Conservation (phyloP, 352 stramenopile genomes). For the Globisporangium barbulae region DNA sequence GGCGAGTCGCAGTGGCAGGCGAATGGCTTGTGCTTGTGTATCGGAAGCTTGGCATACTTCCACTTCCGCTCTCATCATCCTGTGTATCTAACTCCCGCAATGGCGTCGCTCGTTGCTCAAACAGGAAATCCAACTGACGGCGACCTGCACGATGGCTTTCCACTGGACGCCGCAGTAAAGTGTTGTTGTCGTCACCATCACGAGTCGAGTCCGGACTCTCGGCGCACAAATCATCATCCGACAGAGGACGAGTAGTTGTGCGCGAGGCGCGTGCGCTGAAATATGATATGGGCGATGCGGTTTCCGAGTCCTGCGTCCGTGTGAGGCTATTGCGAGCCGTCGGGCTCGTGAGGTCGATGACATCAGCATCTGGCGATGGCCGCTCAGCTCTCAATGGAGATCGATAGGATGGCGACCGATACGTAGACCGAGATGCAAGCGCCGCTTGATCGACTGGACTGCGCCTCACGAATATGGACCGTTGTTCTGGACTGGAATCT, state of each 20-base stretch:
- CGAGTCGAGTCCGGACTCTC: conserved; percentile 47
- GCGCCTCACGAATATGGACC: neutral
- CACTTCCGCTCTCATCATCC: neutral
- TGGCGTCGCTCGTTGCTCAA: conserved; percentile 12
- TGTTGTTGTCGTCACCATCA: conserved; percentile 1
- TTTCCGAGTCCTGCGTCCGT: conserved; percentile 8
- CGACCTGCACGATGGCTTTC: conserved; percentile 14
- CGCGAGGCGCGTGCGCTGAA: neutral
- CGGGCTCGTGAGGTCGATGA: conserved; percentile 69
- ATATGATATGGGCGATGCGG: neutral
- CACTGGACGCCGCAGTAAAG: neutral
- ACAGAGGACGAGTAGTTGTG: conserved; percentile 6
- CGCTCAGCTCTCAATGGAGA: neutral
- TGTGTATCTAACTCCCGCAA: neutral
- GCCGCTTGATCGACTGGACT: neutral
- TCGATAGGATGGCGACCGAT: neutral
- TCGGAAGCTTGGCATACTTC: neutral
- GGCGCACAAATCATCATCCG: conserved; percentile 44
- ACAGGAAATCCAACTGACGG: conserved; percentile 38
- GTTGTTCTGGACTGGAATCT: neutral
- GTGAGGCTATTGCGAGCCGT: conserved; percentile 11
- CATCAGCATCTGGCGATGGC: conserved; percentile 18
- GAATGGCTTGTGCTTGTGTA: neutral
- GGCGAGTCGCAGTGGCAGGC: neutral
- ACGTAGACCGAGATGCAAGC: neutral